Evolutionary conservation across 805 yeast species (phyloP).

Genomic region (Cyberlindnera meyerae): DNA sequence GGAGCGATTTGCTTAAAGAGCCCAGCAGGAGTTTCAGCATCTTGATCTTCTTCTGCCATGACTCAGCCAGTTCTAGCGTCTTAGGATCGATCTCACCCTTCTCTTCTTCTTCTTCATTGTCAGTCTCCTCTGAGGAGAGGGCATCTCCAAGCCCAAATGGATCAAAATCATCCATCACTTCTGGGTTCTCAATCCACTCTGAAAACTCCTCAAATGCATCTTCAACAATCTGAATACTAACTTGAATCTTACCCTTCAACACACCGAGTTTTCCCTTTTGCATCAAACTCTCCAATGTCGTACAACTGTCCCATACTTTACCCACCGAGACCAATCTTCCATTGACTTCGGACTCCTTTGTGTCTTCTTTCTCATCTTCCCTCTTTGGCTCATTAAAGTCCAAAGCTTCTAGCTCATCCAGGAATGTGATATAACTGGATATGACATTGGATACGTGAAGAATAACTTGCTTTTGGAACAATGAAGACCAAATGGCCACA

Average conservation of each 20-base stretch:
- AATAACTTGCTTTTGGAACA: slow-evolving; percentile 27
- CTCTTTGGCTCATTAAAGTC: slow-evolving; percentile 20
- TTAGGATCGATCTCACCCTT: slow-evolving; percentile 31
- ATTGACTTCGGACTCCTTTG: slow-evolving; percentile 20
- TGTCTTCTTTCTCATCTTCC: slow-evolving; percentile 22
- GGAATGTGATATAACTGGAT: slow-evolving; percentile 16
- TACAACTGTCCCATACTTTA: slow-evolving; percentile 67
- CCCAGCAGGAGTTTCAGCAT: slow-evolving; percentile 53
- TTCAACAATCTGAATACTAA: slow-evolving; percentile 41
- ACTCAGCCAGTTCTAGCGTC: slow-evolving; percentile 37
- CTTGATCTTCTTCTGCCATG: slow-evolving; percentile 50
- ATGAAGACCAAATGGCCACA: slow-evolving; percentile 29
- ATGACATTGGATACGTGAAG: slow-evolving; percentile 15
- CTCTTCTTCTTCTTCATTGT: slow-evolving; percentile 19
- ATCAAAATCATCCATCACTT: slow-evolving; percentile 39
- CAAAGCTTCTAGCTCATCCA: slow-evolving; percentile 21
- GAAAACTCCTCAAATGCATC: slow-evolving; percentile 66
- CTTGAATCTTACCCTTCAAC: slow-evolving; percentile 41
- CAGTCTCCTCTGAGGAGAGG: slow-evolving; percentile 26
- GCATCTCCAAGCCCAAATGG: slow-evolving; percentile 44
- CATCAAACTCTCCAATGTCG: slow-evolving; percentile 37
- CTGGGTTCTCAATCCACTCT: slow-evolving; percentile 66
- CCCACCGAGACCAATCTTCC: slow-evolving; percentile 58
- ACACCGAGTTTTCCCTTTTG: slow-evolving; percentile 50
- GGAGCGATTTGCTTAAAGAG: slow-evolving; percentile 55